Base-by-base conservation (phyloP, 202 grass and related monocot species). In the Schoenoplectus triqueter region DNA sequence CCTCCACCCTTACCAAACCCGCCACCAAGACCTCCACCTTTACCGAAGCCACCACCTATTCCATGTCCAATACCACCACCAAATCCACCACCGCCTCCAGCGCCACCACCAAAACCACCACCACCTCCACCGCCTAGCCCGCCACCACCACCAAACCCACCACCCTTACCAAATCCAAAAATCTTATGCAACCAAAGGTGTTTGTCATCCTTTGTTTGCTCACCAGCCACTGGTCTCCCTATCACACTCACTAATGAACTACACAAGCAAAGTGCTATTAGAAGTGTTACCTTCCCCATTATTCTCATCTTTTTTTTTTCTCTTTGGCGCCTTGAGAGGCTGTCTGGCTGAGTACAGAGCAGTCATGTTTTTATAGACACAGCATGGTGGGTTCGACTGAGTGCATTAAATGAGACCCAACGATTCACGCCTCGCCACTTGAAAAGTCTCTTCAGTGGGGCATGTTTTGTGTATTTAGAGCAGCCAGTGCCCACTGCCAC, bases 211-310 rank as follows among this genome's bases (percentile, higher is more conserved):
- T 56, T 5, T 7, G 47, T 69, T 73, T 40, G 18, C 17, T 78
- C 70, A 80, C 80, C 42, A 0, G 65, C 70, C 65, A 95, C 78
- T 2, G 89, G 89, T 80, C 93, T 83, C 1, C 87, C 89, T 54
- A 88, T 82, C 19, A 52, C 87, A 65, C 84, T 87, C 69, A 89
- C 87, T 5, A 83, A 73, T 3, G 78, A 63, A 80, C 89, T 89
- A 80, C 89, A 84, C 78, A 92, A 67, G 84, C 89, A 95, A 48
- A 95, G 81, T 54, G 90, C 65, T 80, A 91, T n/a, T 21, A 80
- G 47, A 20, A 95, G 76, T 82, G 89, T 69, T 21, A 31, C 59
- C 45, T 47, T 87, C 6, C 55, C 85, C 85, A 87, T 86, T 69
- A 41, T 49, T 86, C 22, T n/a, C 64, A 80, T 31, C 31, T 31